Conservation (phyloP, 73 alveolate species). For the Effrenium voratum region DNA sequence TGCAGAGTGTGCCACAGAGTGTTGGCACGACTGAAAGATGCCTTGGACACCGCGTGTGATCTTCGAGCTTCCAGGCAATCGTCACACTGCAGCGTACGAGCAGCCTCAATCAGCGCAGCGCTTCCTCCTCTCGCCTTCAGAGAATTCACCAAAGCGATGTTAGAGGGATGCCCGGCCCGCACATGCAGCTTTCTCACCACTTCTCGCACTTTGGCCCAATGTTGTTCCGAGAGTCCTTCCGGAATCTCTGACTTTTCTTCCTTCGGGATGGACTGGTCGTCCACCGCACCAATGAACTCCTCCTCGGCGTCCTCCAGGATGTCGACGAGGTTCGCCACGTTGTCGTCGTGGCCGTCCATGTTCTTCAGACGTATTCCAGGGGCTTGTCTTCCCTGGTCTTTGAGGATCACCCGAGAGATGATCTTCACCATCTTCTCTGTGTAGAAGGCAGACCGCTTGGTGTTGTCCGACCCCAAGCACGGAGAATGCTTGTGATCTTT, state of each 20-base stretch:
- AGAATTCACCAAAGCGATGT: background rate
- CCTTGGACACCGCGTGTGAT: background rate
- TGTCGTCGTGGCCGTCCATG: background rate
- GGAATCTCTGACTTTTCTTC: no score
- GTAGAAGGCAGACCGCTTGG: background rate
- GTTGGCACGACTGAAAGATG: background rate
- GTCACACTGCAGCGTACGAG: background rate
- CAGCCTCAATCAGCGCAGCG: background rate
- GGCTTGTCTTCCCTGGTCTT: background rate
- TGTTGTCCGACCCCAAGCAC: background rate
- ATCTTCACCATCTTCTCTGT: background rate
- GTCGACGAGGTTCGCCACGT: background rate
- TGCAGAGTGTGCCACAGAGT: conserved; percentile 59
- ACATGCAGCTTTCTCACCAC: background rate
- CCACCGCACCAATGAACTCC: background rate
- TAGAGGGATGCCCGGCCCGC: conserved; percentile 12
- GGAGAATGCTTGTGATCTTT: background rate
- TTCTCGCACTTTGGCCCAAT: background rate
- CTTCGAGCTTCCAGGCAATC: background rate
- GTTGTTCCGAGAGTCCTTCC: no score
- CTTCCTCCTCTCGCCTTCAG: conserved; percentile 5
- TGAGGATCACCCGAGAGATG: background rate
- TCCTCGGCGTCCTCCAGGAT: background rate
- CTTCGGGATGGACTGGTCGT: background rate
- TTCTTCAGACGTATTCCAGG: background rate